Percentiles rank a stretch among this genome's conserved stretches.
These are phyloP conservation scores for Solanum stenotomum DNA, from an alignment of 257 asterid species.

Conservation along the genomic window DNA sequence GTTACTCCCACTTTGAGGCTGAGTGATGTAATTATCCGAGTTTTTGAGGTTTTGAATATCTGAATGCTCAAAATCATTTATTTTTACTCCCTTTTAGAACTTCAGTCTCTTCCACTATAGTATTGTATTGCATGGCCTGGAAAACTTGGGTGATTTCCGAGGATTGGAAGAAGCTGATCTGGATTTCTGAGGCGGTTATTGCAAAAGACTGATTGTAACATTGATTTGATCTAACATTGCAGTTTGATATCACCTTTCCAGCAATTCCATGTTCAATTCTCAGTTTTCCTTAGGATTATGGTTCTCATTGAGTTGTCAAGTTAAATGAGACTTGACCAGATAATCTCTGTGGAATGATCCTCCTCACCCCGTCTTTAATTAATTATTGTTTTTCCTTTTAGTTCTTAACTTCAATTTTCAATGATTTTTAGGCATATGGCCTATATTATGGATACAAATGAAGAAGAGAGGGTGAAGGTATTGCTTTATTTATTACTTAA, in stretches of 20 bases:
- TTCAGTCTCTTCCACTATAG: neutral
- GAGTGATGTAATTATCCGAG: neutral
- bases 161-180: neutral
- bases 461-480: too few relatives aligned
- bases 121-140: neutral
- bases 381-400: too few relatives aligned
- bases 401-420: too few relatives aligned
- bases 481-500: too few relatives aligned
- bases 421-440: too few relatives aligned
- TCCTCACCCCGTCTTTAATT: too few relatives aligned
- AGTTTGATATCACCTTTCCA: conserved; percentile 97
- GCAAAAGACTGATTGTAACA: conserved; percentile 15
- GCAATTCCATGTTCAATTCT: conserved; percentile 87
- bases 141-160: neutral
- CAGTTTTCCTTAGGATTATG: conserved; percentile 19
- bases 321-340: neutral
- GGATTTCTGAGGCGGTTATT: neutral
- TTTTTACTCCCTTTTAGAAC: neutral
- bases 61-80: neutral
- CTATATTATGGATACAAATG: too few relatives aligned
- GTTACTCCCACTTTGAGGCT: neutral
- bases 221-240: conserved; percentile 37
- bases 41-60: neutral
- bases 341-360: neutral
- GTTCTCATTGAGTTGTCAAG: neutral